Conservation (phyloP, 208 protist species). For the Jaenimonas drosophilae region DNA sequence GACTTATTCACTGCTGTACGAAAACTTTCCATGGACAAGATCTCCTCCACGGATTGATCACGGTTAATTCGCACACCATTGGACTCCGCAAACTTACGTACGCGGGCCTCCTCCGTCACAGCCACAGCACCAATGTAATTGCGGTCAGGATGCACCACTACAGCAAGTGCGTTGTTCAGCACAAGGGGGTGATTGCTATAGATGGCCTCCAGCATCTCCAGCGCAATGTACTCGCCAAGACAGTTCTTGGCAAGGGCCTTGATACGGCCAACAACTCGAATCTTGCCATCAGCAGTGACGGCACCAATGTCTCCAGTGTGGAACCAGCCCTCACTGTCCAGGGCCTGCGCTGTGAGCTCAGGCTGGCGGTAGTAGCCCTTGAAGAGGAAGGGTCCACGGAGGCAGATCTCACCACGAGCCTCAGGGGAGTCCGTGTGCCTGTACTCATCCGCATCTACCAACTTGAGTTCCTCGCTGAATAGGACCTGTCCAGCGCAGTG, state of each 20-base stretch:
- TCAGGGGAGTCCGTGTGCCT: constrained; percentile 58
- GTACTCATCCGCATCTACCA: constrained; percentile 80
- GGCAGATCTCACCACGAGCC: constrained; percentile 70
- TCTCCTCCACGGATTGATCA: constrained; percentile 5
- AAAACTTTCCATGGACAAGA: constrained; percentile 15
- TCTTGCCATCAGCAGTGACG: constrained; percentile 22
- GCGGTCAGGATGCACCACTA: constrained; percentile 68
- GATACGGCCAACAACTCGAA: constrained; percentile 77
- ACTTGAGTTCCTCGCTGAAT: constrained; percentile 65
- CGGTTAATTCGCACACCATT: constrained; percentile 9
- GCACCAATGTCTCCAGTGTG: constrained; percentile 82
- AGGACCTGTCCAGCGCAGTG: constrained; percentile 57
- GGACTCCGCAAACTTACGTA: constrained; percentile 36
- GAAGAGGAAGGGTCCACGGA: constrained; percentile 75
- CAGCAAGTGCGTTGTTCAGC: constrained; percentile 56
- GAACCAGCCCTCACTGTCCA: constrained; percentile 83
- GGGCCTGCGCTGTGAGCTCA: constrained; percentile 69
- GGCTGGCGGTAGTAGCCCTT: constrained; percentile 89
- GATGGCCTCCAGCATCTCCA: constrained; percentile 73
- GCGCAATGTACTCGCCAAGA: constrained; percentile 89
- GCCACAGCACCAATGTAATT: constrained; percentile 63
- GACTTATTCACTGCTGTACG: constrained; percentile 11
- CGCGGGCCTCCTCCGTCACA: constrained; percentile 31
- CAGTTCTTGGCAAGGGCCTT: constrained; percentile 90
- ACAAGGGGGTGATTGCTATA: constrained; percentile 54